Conservation (phyloP, 2,329 filamentous ascomycete species). For the Aspergillus glaucus region DNA sequence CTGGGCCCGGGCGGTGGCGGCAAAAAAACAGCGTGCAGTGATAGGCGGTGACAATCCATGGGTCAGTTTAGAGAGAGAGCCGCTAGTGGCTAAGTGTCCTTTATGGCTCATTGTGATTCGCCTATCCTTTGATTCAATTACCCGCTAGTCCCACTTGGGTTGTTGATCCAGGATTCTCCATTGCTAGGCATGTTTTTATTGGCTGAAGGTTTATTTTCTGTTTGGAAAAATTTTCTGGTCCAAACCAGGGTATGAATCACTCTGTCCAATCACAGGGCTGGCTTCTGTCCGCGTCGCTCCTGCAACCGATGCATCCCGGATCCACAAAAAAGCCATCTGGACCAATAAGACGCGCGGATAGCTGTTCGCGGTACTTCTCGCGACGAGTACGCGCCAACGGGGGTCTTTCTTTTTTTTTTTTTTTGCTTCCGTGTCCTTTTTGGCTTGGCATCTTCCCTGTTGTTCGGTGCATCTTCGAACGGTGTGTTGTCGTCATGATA, state of each 20-base stretch:
- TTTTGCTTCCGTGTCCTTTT: constrained; percentile 13
- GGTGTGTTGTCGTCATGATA: not conserved
- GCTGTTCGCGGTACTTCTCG: constrained; percentile 19
- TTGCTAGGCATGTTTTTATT: constrained; percentile 10
- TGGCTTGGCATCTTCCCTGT: constrained; percentile 1
- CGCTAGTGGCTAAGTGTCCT: constrained; percentile 17
- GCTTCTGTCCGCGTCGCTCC: constrained; percentile 21
- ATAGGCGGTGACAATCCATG: constrained; percentile 6
- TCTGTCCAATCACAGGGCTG: constrained; percentile 19
- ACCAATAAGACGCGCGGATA: constrained; percentile 22
- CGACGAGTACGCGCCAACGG: constrained; percentile 18
- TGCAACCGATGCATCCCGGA: constrained; percentile 19
- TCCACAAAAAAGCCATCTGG: constrained; percentile 10
- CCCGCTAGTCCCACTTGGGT: not conserved
- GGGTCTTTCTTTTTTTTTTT: constrained; percentile 34
- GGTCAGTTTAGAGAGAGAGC: constrained; percentile 7
- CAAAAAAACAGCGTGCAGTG: constrained; percentile 28
- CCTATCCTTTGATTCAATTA: constrained; percentile 7
- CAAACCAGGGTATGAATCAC: constrained; percentile 19
- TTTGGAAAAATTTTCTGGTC: constrained; percentile 12
- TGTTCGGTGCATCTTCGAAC: not conserved
- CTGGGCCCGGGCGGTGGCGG: constrained; percentile 30
- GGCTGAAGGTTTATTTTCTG: constrained; percentile 8
- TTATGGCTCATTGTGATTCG: constrained; percentile 4
- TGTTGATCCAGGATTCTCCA: constrained; percentile 12